Evolutionary conservation across 129 eudicot genomes (phyloP).

Genomic region (Pulicaria dysenterica): DNA sequence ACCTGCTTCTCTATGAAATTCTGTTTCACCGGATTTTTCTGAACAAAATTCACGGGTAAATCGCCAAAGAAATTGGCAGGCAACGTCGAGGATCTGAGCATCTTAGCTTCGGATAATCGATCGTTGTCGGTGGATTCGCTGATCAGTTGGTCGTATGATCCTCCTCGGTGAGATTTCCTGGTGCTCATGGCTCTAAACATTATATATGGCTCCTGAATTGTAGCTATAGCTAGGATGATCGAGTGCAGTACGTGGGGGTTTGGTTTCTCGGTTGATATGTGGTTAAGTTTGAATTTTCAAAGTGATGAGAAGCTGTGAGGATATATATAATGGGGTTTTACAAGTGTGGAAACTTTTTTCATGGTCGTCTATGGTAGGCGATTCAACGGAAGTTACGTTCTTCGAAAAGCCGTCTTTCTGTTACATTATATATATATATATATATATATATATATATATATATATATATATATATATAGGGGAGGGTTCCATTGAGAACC

Average conservation of each 20-base stretch:
- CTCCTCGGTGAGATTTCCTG: slow-evolving; percentile 33
- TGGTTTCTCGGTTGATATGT: background rate
- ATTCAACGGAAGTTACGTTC: too few species aligned
- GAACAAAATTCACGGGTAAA: background rate
- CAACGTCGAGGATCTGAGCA: slow-evolving; percentile 45
- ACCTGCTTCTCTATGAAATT: slow-evolving; percentile 35
- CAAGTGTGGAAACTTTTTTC: too few species aligned
- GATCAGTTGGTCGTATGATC: slow-evolving; percentile 49
- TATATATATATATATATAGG: too few species aligned
- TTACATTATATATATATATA: too few species aligned
- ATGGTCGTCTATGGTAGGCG: too few species aligned
- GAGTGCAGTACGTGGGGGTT: slow-evolving; percentile 2
- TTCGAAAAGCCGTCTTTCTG: too few species aligned
- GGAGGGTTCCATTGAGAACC: too few species aligned
- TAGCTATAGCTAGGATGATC: background rate
- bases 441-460: too few species aligned
- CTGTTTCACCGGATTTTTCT: slow-evolving; percentile 17
- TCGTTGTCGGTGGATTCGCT: slow-evolving; percentile 32
- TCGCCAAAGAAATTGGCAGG: slow-evolving; percentile 40
- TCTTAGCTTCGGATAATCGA: slow-evolving; percentile 30
- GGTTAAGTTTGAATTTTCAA: too few species aligned
- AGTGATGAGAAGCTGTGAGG: too few species aligned
- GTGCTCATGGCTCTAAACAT: slow-evolving; percentile 62
- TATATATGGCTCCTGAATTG: slow-evolving; percentile 31
- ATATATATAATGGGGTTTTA: too few species aligned